phyloP scores from a whole-genome alignment of 768 basidiomycete genomes.

The Lactarius sp. region DNA sequence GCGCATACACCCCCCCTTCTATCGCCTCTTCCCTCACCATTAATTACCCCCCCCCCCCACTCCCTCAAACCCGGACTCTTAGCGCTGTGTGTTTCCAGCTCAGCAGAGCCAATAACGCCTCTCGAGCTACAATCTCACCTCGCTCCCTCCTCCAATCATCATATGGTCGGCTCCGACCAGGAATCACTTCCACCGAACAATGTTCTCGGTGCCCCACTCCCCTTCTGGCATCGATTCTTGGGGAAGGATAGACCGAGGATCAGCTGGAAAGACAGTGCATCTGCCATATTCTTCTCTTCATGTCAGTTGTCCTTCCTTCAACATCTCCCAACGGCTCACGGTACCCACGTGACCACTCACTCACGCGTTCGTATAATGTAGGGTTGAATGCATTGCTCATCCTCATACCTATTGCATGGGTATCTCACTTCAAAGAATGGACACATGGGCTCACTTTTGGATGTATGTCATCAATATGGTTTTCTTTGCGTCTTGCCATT shows the following conservation, averaged over 20 bases:
- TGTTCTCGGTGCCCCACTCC: not conserved
- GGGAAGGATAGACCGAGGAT: slow-evolving; percentile 19
- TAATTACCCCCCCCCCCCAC: not conserved
- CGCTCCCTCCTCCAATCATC: not conserved
- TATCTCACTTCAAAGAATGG: slow-evolving; percentile 29
- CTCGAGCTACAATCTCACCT: not conserved
- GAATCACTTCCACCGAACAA: not conserved
- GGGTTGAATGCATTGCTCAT: slow-evolving; percentile 28
- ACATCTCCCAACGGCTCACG: not conserved
- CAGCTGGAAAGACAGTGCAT: slow-evolving; percentile 13
- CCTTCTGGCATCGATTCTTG: slow-evolving; percentile 18
- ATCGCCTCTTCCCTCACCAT: not conserved
- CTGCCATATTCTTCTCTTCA: slow-evolving; percentile 14
- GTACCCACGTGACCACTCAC: not conserved
- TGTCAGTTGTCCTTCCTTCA: slow-evolving; percentile 10
- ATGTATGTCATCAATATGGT: slow-evolving; percentile 20
- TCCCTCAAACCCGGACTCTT: not conserved
- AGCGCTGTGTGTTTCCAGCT: not conserved
- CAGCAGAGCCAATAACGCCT: not conserved
- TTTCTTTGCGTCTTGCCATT: not conserved
- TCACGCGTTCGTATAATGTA: not conserved
- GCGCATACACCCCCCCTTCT: not conserved
- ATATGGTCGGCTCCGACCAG: not conserved
- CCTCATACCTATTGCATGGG: slow-evolving; percentile 31
- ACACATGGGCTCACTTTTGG: slow-evolving; percentile 22